A percentile compares a stretch with the other conserved stretches of the same genome.
Conservation (phyloP, 345 rosid species). For the Reutealis trisperma region DNA sequence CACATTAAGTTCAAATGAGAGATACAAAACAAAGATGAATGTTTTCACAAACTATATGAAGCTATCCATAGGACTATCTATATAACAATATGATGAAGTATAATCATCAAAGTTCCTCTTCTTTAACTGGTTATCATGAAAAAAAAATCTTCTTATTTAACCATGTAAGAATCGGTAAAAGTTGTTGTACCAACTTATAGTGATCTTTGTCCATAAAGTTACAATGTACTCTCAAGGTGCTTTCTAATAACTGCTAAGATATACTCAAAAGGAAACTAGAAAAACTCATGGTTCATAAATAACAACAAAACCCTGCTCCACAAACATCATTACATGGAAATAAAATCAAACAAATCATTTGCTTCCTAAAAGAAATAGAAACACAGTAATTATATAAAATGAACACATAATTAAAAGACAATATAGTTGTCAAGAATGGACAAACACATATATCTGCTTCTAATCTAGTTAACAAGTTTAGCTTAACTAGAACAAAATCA, state of each 20-base stretch:
- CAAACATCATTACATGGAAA: slow-evolving; percentile 83
- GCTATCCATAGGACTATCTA: too few species aligned
- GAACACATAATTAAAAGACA: too few species aligned
- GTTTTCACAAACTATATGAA: too few species aligned
- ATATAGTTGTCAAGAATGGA: background rate
- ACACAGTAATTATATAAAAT: background rate
- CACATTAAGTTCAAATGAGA: too few species aligned
- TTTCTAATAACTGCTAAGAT: background rate
- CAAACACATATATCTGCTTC: too few species aligned
- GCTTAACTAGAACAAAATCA: too few species aligned
- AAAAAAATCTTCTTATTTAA: background rate
- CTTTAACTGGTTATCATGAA: background rate
- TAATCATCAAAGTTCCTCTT: background rate
- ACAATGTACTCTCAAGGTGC: background rate
- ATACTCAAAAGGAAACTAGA: background rate
- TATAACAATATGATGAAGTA: background rate
- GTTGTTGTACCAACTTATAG: background rate
- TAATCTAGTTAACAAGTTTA: too few species aligned
- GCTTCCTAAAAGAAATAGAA: background rate
- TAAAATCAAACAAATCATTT: slow-evolving; percentile 15
- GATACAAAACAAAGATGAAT: too few species aligned
- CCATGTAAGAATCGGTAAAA: background rate
- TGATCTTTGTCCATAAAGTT: background rate
- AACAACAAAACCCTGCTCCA: slow-evolving; percentile 56
- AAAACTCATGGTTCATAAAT: slow-evolving; percentile 15